phyloP scores from a whole-genome alignment of 192 early-diverging fungal species.

The Lunasporangiospora selenospora region DNA sequence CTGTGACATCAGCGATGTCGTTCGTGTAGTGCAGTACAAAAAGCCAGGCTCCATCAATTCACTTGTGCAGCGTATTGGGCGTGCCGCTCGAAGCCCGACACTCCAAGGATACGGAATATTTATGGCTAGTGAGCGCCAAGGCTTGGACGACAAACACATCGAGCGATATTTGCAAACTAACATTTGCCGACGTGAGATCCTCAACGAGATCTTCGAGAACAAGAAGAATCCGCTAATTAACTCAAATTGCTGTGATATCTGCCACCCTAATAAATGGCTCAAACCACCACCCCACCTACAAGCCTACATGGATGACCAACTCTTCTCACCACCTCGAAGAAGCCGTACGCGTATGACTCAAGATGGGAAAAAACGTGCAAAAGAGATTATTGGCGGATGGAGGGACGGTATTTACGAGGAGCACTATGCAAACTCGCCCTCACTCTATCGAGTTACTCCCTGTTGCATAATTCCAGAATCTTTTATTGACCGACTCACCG shows the following conservation, averaged over 20 bases:
- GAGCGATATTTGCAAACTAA: constrained; percentile 1
- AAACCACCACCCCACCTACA: no score
- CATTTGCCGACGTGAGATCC: constrained; percentile 4
- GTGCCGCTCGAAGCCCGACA: constrained; percentile 6
- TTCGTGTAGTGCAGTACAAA: constrained; percentile 12
- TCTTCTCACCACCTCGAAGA: no score
- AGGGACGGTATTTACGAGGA: no score
- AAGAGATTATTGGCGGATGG: no score
- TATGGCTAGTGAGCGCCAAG: neutral
- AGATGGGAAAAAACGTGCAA: no score
- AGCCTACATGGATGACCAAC: no score
- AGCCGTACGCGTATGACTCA: no score
- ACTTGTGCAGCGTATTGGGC: constrained; percentile 14
- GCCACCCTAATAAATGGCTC: no score
- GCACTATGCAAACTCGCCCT: no score
- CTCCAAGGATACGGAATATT: constrained; percentile 9
- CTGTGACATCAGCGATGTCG: constrained; percentile 25
- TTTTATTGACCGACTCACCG: no score
- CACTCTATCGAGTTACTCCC: no score
- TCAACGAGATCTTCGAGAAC: constrained; percentile 9
- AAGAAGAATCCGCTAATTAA: neutral
- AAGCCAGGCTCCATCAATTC: constrained; percentile 1
- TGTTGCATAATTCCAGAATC: no score
- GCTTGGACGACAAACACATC: neutral
- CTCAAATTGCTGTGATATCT: constrained; percentile 13